Percentiles rank a stretch among this genome's conserved stretches.
Conservation (phyloP, 2,329 filamentous ascomycete genomes). For the Cephalotrichum gorgonifer region DNA sequence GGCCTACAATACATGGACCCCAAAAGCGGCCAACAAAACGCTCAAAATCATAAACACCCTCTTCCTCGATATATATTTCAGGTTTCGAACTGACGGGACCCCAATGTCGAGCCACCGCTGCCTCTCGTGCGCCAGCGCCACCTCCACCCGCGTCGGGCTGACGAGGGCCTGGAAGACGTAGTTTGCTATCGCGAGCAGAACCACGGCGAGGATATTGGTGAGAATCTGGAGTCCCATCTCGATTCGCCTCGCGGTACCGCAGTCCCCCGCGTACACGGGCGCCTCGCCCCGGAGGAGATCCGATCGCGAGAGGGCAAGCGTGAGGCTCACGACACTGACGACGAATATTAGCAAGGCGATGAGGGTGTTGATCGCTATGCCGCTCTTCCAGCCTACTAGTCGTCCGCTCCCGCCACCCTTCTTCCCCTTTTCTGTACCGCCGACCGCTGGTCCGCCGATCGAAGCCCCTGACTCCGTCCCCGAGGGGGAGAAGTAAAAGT, state of each 20-base stretch:
- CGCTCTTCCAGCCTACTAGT: conserved; percentile 35
- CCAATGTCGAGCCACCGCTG: conserved; percentile 43
- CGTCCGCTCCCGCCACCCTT: conserved; percentile 14
- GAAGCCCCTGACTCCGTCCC: conserved; percentile 10
- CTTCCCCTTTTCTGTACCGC: conserved; percentile 14
- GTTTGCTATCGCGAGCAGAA: conserved; percentile 37
- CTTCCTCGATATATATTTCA: conserved; percentile 28
- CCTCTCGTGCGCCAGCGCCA: conserved; percentile 33
- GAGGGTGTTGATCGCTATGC: conserved; percentile 31
- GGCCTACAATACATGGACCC: conserved; percentile 38
- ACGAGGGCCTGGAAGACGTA: conserved; percentile 44
- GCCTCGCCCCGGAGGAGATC: conserved; percentile 22
- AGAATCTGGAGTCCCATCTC: conserved; percentile 31
- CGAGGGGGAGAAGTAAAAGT: conserved; percentile 17
- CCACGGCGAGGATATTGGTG: conserved; percentile 31
- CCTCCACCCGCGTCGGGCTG: conserved; percentile 40
- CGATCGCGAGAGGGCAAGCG: conserved; percentile 23
- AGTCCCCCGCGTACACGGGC: conserved; percentile 26
- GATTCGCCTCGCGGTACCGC: conserved; percentile 22
- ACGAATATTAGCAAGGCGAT: conserved; percentile 27
- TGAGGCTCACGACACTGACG: conserved; percentile 26
- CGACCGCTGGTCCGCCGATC: conserved; percentile 4
- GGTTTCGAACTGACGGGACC: conserved; percentile 40
- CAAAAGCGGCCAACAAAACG: conserved; percentile 29
- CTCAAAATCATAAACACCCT: conserved; percentile 26